Evolutionary conservation across 2,329 filamentous ascomycete genomes (phyloP).

Genomic region (Colletotrichum cereale): DNA sequence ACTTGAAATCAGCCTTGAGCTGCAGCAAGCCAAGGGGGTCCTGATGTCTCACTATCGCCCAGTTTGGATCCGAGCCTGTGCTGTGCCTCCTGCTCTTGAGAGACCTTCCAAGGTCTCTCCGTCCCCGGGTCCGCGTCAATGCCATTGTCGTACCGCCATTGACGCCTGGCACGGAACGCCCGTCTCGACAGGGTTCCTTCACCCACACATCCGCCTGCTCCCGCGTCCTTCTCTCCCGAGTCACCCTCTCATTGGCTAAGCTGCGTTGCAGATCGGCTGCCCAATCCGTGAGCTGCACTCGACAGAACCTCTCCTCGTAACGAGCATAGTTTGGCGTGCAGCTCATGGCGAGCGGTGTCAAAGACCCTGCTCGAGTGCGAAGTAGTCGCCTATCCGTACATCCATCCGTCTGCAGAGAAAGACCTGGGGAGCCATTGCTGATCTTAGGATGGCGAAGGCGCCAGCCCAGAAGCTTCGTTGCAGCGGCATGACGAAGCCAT

Average conservation of each 20-base stretch:
- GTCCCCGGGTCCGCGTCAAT: constrained; percentile 13
- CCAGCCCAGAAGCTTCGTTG: constrained; percentile 85
- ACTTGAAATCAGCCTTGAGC: constrained; percentile 74
- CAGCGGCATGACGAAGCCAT: constrained; percentile 85
- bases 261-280: constrained; percentile 84
- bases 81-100: constrained; percentile 41
- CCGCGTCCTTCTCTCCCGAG: constrained; percentile 73
- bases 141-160: constrained; percentile 7
- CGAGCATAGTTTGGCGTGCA: constrained; percentile 43
- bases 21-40: constrained; percentile 86
- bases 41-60: constrained; percentile 62
- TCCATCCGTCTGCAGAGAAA: background rate
- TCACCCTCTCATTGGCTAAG: constrained; percentile 77
- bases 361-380: constrained; percentile 44
- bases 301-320: constrained; percentile 51
- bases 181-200: constrained; percentile 68
- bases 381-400: constrained; percentile 58
- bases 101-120: background rate
- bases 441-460: constrained; percentile 51
- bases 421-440: constrained; percentile 29
- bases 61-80: constrained; percentile 34
- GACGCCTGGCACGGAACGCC: background rate
- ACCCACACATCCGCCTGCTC: constrained; percentile 78
- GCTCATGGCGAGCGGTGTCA: background rate
- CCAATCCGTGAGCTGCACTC: constrained; percentile 83